phyloP scores from a whole-genome alignment of 345 rosid genomes.

The Pugionium dolabratum region DNA sequence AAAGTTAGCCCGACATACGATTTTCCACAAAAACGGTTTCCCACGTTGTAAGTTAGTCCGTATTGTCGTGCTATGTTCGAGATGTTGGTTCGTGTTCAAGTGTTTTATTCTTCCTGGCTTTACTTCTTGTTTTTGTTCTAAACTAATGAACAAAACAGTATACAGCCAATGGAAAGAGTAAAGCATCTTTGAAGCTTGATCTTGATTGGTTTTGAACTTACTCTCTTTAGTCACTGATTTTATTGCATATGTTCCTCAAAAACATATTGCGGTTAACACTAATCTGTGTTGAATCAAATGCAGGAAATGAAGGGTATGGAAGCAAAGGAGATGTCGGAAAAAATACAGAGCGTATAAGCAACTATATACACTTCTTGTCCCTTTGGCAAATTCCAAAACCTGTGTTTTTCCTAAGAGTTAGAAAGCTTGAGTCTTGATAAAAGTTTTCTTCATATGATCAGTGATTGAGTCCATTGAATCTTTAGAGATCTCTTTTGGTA shows the following conservation, averaged over 20 bases:
- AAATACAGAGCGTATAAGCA: slow-evolving; percentile 37
- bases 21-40: no score
- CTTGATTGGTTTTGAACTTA: slow-evolving; percentile 13
- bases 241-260: slow-evolving; percentile 10
- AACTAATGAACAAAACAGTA: slow-evolving; percentile 18
- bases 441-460: slow-evolving; percentile 25
- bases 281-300: background rate
- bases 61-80: no score
- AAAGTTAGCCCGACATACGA: no score
- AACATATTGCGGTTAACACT: slow-evolving; percentile 3
- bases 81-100: background rate
- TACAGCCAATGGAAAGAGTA: background rate
- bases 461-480: slow-evolving; percentile 27
- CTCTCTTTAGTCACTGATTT: slow-evolving; percentile 17
- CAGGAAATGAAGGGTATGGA: slow-evolving; percentile 32
- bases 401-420: slow-evolving; percentile 4
- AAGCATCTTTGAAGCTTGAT: slow-evolving; percentile 3
- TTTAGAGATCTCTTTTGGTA: slow-evolving; percentile 30
- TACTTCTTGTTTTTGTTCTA: slow-evolving; percentile 20
- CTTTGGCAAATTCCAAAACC: slow-evolving; percentile 17
- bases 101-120: background rate
- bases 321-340: slow-evolving; percentile 38
- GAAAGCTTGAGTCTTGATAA: slow-evolving; percentile 15
- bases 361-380: background rate
- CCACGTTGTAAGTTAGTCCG: no score